These are phyloP conservation scores for Aspergillus japonicus DNA, from an alignment of 2,329 filamentous ascomycete species.

Conservation along the genomic window DNA sequence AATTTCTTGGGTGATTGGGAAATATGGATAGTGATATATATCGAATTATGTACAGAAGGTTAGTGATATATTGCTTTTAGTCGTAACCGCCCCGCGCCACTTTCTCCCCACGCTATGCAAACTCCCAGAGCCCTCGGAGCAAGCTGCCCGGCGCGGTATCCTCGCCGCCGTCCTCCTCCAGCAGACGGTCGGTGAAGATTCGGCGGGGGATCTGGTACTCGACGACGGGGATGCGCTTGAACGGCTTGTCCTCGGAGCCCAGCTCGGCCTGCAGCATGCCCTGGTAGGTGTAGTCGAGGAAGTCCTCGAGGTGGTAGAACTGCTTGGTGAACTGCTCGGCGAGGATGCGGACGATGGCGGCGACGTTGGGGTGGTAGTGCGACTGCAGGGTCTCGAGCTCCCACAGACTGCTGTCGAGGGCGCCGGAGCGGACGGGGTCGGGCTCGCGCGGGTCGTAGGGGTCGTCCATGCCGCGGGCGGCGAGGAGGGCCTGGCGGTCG, in stretches of 20 bases:
- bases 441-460: conserved; percentile 72
- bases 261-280: conserved; percentile 78
- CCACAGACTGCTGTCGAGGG: conserved; percentile 93
- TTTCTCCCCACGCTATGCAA: conserved; percentile 18
- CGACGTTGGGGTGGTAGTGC: conserved; percentile 96
- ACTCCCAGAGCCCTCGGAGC: conserved; percentile 41
- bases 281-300: conserved; percentile 86
- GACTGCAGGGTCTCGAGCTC: conserved; percentile 86
- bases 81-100: neutral
- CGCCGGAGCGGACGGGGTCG: conserved; percentile 80
- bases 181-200: conserved; percentile 58
- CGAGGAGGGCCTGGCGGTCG: conserved; percentile 58
- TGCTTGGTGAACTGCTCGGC: conserved; percentile 97
- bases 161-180: conserved; percentile 41
- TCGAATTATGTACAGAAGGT: conserved; percentile 20
- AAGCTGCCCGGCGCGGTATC: conserved; percentile 39
- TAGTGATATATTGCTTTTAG: neutral
- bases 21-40: neutral
- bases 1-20: neutral
- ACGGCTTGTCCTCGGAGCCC: conserved; percentile 60
- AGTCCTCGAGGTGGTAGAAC: conserved; percentile 93
- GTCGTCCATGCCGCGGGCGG: conserved; percentile 66
- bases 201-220: conserved; percentile 92
- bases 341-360: conserved; percentile 88
- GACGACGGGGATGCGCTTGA: conserved; percentile 83